phyloP scores from a whole-genome alignment of 2,329 filamentous ascomycete species.

The Ceratocystis eucalypticola region DNA sequence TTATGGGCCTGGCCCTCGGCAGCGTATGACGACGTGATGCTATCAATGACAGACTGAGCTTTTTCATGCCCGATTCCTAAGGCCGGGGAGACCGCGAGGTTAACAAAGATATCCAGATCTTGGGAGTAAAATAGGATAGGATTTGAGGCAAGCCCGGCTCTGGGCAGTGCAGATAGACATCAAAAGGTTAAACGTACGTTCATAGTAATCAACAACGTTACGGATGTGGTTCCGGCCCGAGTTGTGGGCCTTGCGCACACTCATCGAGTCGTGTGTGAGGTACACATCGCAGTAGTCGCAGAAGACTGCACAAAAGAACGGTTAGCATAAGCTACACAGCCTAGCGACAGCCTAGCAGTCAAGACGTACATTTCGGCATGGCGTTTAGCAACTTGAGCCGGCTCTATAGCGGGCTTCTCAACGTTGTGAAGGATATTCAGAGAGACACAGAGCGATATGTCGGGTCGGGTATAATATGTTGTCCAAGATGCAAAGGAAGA shows the following conservation, averaged over 20 bases:
- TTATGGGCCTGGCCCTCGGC: slow-evolving; percentile 78
- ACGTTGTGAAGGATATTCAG: slow-evolving; percentile 19
- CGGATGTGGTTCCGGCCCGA: slow-evolving; percentile 89
- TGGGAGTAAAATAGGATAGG: too few relatives aligned
- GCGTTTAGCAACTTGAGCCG: not conserved
- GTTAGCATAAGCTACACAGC: not conserved
- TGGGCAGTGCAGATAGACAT: too few relatives aligned
- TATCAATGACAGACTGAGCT: slow-evolving; percentile 95
- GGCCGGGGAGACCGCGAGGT: not conserved
- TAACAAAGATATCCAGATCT: too few relatives aligned
- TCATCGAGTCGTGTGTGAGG: slow-evolving; percentile 99
- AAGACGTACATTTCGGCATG: slow-evolving; percentile 7
- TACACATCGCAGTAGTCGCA: slow-evolving; percentile 99
- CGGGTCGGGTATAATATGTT: too few relatives aligned
- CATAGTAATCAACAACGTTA: slow-evolving; percentile 97
- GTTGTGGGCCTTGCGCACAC: slow-evolving; percentile 97
- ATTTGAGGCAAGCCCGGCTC: too few relatives aligned
- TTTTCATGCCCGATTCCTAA: slow-evolving; percentile 95
- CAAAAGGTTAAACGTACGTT: slow-evolving; percentile 44
- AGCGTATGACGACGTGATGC: slow-evolving; percentile 89
- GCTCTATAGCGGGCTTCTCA: not conserved
- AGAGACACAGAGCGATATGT: not conserved
- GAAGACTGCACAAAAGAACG: slow-evolving; percentile 19
- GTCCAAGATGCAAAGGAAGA: not conserved
- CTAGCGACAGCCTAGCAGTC: slow-evolving; percentile 21